A percentile compares a stretch with the other conserved stretches of the same genome.
phyloP scores from a whole-genome alignment of 495 filamentous ascomycete species.

The Penicillium roqueforti region DNA sequence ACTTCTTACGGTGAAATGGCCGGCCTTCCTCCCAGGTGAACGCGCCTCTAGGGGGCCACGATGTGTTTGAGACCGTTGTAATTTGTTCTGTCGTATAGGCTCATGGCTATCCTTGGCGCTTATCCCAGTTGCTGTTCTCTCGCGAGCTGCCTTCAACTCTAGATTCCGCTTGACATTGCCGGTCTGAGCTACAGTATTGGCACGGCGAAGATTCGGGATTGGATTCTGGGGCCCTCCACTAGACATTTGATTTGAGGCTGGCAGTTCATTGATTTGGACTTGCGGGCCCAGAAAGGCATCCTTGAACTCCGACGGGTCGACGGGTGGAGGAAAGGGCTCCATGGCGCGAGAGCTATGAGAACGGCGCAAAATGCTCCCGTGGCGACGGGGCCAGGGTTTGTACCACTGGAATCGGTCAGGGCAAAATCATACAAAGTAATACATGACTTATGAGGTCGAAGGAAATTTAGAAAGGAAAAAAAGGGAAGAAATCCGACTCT shows the following conservation, averaged over 20 bases:
- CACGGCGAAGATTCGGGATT: constrained; percentile 33
- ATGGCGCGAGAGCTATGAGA: constrained; percentile 19
- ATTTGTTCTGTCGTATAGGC: constrained; percentile 38
- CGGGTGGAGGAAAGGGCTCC: constrained; percentile 20
- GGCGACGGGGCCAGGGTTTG: constrained; percentile 14
- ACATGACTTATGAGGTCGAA: constrained; percentile 2
- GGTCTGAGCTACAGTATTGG: constrained; percentile 42
- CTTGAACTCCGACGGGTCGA: constrained; percentile 15
- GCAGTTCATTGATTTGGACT: constrained; percentile 22
- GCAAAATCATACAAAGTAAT: not conserved
- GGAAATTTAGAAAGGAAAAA: not conserved
- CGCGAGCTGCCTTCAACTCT: constrained; percentile 29
- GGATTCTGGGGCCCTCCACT: constrained; percentile 21
- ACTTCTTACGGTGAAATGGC: constrained; percentile 90
- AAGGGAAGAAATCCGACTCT: constrained; percentile 11
- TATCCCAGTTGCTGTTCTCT: constrained; percentile 34
- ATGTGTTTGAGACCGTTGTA: constrained; percentile 36
- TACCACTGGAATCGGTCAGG: not conserved
- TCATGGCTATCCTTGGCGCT: constrained; percentile 48
- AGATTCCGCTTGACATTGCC: constrained; percentile 31
- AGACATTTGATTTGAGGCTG: constrained; percentile 13
- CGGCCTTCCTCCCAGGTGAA: constrained; percentile 47
- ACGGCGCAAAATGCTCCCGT: constrained; percentile 8
- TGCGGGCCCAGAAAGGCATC: constrained; percentile 15
- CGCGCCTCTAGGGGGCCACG: constrained; percentile 30